Evolutionary conservation across 371 early-diverging fungal genomes (phyloP).

Genomic region (Chytridium lagenaria): DNA sequence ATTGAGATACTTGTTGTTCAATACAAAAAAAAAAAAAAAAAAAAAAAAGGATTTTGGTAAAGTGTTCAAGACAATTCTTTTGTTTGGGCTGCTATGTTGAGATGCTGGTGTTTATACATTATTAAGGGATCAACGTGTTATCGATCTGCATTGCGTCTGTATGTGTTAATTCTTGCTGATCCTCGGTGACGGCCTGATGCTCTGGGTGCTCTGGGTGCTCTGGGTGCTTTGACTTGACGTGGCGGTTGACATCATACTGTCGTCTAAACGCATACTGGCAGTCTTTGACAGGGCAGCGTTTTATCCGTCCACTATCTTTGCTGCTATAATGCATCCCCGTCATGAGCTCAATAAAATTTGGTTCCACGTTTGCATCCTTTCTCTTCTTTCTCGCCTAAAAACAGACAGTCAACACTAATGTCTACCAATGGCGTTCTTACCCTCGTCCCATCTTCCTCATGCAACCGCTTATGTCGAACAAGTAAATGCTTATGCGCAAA

Average conservation of each 20-base stretch:
- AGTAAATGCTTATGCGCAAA: conserved; percentile 67
- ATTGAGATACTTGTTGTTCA: too few species aligned
- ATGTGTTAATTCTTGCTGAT: too few species aligned
- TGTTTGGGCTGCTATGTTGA: too few species aligned
- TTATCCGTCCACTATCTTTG: not conserved
- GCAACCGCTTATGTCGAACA: conserved; percentile 53
- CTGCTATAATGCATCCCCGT: not conserved
- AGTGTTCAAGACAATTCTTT: too few species aligned
- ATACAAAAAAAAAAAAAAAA: conserved; percentile 15
- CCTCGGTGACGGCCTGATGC: too few species aligned
- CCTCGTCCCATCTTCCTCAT: conserved; percentile 48
- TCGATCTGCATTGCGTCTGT: too few species aligned
- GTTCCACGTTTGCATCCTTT: not conserved
- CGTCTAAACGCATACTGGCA: not conserved
- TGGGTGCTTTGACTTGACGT: too few species aligned
- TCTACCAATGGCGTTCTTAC: not conserved
- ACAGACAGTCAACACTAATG: not conserved
- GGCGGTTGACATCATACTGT: conserved; percentile 1
- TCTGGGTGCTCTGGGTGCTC: too few species aligned
- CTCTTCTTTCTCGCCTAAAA: conserved; percentile 9
- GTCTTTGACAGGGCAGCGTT: not conserved
- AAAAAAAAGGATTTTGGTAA: conserved; percentile 22
- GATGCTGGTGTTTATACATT: too few species aligned
- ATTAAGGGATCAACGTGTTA: too few species aligned
- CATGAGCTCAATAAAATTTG: not conserved